Evolutionary conservation across 257 asterid genomes (phyloP).

Genomic region (Handroanthus guayacan): DNA sequence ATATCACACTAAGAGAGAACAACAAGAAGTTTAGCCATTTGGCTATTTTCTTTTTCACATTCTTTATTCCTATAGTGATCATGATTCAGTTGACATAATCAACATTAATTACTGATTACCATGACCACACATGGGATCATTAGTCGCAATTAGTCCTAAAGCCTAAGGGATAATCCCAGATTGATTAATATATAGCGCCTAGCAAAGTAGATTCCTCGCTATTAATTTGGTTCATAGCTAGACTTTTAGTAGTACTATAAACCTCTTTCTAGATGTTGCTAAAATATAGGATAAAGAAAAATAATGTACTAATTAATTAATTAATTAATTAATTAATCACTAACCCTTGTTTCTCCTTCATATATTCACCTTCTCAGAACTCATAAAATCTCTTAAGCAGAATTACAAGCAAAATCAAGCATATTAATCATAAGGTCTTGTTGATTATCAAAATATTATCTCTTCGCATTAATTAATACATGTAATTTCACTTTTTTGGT

Average conservation of each 20-base stretch:
- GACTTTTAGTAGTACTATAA: constrained; percentile 20
- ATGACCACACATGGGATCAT: not conserved
- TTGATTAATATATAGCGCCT: not conserved
- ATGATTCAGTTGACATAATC: not conserved
- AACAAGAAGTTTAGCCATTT: too few relatives aligned
- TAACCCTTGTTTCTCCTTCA: not conserved
- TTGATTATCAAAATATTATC: not conserved
- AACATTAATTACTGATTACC: not conserved
- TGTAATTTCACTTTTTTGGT: too few relatives aligned
- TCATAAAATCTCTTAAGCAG: not conserved
- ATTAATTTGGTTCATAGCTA: constrained; percentile 18
- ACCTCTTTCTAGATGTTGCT: constrained; percentile 23
- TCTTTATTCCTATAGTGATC: too few relatives aligned
- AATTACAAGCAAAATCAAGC: constrained; percentile 28
- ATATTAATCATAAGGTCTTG: not conserved
- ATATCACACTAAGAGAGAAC: not conserved
- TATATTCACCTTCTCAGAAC: constrained; percentile 24
- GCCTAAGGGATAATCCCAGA: not conserved
- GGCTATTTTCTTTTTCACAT: too few relatives aligned
- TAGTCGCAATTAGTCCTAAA: not conserved
- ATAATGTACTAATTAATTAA: not conserved
- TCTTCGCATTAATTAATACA: not conserved
- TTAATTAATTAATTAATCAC: not conserved
- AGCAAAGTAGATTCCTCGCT: constrained; percentile 5
- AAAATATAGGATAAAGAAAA: not conserved